These are phyloP conservation scores for Wallemia ichthyophaga DNA, from an alignment of 1,284 basidiomycete species.

Conservation along the genomic window DNA sequence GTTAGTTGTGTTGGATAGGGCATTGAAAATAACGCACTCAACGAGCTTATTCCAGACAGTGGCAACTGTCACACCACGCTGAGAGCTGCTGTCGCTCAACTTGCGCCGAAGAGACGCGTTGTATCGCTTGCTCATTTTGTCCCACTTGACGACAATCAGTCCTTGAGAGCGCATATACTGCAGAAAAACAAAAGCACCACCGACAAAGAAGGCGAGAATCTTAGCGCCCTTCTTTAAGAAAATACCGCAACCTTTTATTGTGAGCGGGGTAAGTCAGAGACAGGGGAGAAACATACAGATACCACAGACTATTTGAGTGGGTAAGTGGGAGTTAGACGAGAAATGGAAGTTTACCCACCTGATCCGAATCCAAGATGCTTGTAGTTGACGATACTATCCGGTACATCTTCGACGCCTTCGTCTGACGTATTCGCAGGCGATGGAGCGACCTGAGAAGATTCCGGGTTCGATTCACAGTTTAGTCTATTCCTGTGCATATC, in stretches of 20 bases:
- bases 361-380: neutral
- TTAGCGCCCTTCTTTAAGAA: slow-evolving; percentile 84
- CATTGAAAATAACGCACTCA: slow-evolving; percentile 13
- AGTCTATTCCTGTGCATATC: neutral
- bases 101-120: slow-evolving; percentile 21
- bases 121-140: slow-evolving; percentile 24
- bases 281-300: neutral
- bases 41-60: slow-evolving; percentile 40
- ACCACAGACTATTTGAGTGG: neutral
- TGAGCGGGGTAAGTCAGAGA: neutral
- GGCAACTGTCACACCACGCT: slow-evolving; percentile 23
- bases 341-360: too few relatives aligned
- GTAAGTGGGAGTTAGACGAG: too few relatives aligned
- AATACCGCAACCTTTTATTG: slow-evolving; percentile 31
- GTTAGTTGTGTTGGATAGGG: neutral
- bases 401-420: neutral
- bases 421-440: neutral
- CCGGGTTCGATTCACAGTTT: neutral
- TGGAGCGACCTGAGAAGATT: neutral
- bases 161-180: slow-evolving; percentile 51
- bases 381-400: neutral
- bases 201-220: slow-evolving; percentile 47
- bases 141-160: slow-evolving; percentile 55
- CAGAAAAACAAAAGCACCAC: slow-evolving; percentile 54
- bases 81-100: slow-evolving; percentile 26